These are phyloP conservation scores for Penicillium salamii DNA, from an alignment of 495 filamentous ascomycete genomes.

Conservation along the genomic window DNA sequence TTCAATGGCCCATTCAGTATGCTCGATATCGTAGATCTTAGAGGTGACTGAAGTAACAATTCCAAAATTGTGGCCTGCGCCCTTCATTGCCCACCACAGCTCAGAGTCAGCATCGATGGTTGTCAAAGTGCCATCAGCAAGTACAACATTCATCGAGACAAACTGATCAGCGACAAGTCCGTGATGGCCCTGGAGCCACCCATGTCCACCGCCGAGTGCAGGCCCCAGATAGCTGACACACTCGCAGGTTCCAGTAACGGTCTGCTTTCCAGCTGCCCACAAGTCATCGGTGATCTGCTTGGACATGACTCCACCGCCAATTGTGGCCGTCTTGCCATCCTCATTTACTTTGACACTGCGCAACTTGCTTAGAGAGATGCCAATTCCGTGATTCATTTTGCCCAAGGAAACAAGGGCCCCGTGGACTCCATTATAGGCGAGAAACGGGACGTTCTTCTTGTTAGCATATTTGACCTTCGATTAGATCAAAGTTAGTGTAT, in stretches of 20 bases:
- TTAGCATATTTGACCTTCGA: constrained; percentile 46
- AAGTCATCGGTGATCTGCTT: constrained; percentile 27
- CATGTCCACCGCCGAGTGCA: constrained; percentile 60
- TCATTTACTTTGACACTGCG: constrained; percentile 36
- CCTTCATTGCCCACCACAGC: constrained; percentile 56
- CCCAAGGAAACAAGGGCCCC: constrained; percentile 41
- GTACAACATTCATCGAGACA: constrained; percentile 50
- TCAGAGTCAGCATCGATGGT: constrained; percentile 40
- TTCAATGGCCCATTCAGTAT: constrained; percentile 41
- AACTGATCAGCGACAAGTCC: constrained; percentile 61
- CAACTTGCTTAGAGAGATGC: constrained; percentile 43
- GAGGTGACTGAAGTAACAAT: constrained; percentile 49
- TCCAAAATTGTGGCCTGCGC: constrained; percentile 63
- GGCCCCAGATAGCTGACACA: constrained; percentile 55
- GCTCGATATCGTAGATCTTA: constrained; percentile 45
- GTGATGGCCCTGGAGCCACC: constrained; percentile 55
- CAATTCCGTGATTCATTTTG: constrained; percentile 46
- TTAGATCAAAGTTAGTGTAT: constrained; percentile 1
- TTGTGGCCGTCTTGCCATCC: constrained; percentile 44
- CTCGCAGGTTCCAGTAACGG: constrained; percentile 53
- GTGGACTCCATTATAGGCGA: constrained; percentile 48
- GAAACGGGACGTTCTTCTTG: constrained; percentile 43
- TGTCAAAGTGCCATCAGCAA: constrained; percentile 49
- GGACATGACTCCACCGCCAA: constrained; percentile 50
- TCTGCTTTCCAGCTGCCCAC: constrained; percentile 25